Evolutionary conservation across 2,329 filamentous ascomycete genomes (phyloP).

Genomic region (Exserohilum turcica): DNA sequence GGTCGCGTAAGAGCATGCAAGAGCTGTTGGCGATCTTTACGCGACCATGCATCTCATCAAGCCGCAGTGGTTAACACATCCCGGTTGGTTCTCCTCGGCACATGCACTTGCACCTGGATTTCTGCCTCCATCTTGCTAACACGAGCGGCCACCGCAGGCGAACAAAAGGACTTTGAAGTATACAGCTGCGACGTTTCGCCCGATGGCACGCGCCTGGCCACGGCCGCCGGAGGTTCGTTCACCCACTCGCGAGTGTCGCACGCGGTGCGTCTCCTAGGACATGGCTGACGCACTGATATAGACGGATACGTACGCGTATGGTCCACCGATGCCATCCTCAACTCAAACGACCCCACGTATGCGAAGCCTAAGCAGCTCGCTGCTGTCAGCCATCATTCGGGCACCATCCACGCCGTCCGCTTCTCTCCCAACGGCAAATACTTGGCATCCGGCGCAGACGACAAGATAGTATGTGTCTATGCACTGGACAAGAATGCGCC

Average conservation of each 20-base stretch:
- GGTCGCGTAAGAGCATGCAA: constrained; percentile 37
- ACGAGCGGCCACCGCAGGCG: constrained; percentile 61
- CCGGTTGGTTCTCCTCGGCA: constrained; percentile 61
- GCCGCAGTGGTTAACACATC: constrained; percentile 94
- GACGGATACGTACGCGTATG: constrained; percentile 97
- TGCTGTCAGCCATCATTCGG: constrained; percentile 97
- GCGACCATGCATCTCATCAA: constrained; percentile 71
- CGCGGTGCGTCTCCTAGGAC: constrained; percentile 23
- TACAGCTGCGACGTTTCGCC: constrained; percentile 98
- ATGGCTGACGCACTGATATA: constrained; percentile 43
- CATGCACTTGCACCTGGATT: constrained; percentile 5
- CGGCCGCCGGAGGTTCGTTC: constrained; percentile 82
- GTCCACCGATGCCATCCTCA: constrained; percentile 93
- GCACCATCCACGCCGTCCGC: constrained; percentile 94
- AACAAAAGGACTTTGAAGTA: constrained; percentile 97
- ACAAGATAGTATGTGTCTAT: constrained; percentile 99
- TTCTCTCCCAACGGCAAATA: constrained; percentile 96
- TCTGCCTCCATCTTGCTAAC: constrained; percentile 19
- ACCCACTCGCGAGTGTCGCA: constrained; percentile 19
- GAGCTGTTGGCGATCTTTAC: constrained; percentile 17
- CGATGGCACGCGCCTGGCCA: constrained; percentile 88
- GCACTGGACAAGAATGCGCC: constrained; percentile 83
- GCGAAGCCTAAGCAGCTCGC: constrained; percentile 88
- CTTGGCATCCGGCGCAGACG: constrained; percentile 93
- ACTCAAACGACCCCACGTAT: constrained; percentile 73